Conservation (phyloP, 2,329 filamentous ascomycete genomes). For the Sporothrix brunneoviolacea region DNA sequence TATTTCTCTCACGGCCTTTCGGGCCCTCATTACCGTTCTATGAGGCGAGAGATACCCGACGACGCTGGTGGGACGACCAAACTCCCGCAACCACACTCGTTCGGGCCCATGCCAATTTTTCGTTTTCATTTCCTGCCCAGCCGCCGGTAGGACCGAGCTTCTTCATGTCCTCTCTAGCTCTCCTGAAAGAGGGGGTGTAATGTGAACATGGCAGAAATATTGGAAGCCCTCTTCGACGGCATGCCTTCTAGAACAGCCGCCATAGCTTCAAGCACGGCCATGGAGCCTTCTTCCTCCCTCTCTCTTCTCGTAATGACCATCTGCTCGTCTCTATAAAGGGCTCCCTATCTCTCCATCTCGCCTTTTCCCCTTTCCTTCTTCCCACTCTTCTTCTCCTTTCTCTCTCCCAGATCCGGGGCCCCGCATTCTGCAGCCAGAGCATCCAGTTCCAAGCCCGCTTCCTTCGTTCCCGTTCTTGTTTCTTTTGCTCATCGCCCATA, state of each 20-base stretch:
- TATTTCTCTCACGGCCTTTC: slow-evolving; percentile 6
- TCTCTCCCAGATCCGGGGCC: slow-evolving; percentile 13
- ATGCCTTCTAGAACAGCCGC: slow-evolving; percentile 8
- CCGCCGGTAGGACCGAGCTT: slow-evolving; percentile 2
- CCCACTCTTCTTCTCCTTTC: neutral
- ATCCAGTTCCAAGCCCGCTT: neutral
- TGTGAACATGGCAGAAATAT: no score
- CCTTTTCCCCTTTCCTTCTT: neutral
- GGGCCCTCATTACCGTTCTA: slow-evolving; percentile 10
- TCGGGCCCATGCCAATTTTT: neutral
- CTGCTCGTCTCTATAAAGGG: no score
- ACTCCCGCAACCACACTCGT: neutral
- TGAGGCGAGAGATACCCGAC: neutral
- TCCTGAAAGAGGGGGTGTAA: no score
- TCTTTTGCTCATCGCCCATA: neutral
- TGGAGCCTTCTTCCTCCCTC: neutral
- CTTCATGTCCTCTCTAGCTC: neutral
- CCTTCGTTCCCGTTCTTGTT: neutral
- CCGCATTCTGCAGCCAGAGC: slow-evolving; percentile 9
- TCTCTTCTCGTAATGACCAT: no score
- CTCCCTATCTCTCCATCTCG: neutral
- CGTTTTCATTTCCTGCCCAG: neutral
- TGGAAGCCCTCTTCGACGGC: no score
- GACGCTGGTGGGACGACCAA: neutral
- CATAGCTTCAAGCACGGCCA: neutral